Conservation (phyloP, 331 rosid genomes). For the Saraca asoca region DNA sequence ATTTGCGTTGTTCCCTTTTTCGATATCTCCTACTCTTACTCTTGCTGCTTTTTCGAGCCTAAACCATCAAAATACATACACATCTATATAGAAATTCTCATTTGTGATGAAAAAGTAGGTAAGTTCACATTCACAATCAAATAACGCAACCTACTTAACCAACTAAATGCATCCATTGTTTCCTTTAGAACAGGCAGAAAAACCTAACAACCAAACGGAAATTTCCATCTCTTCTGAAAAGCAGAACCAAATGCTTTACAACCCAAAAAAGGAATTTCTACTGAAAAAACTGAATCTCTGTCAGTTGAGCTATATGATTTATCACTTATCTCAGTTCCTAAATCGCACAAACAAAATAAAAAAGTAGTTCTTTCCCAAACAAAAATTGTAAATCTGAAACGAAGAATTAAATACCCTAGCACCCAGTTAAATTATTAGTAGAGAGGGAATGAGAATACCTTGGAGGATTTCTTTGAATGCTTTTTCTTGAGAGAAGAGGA, state of each 20-base stretch:
- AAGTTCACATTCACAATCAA: slow-evolving; percentile 1
- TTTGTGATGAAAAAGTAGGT: slow-evolving; percentile 13
- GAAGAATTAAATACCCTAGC: slow-evolving; percentile 21
- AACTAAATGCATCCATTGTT: slow-evolving; percentile 1
- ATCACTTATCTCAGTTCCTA: no score
- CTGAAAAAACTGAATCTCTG: not conserved
- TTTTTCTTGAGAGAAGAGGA: slow-evolving; percentile 66
- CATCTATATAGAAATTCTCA: slow-evolving; percentile 16
- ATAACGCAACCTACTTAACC: slow-evolving; percentile 15
- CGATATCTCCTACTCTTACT: slow-evolving; percentile 55
- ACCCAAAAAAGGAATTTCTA: not conserved
- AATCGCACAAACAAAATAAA: slow-evolving; percentile 3
- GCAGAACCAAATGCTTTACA: not conserved
- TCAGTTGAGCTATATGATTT: slow-evolving; percentile 4
- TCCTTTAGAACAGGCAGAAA: not conserved
- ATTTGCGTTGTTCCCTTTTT: slow-evolving; percentile 65
- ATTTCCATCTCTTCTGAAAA: not conserved
- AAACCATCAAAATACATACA: slow-evolving; percentile 33
- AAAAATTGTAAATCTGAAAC: slow-evolving; percentile 29
- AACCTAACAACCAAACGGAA: slow-evolving; percentile 21
- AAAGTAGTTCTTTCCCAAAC: slow-evolving; percentile 6
- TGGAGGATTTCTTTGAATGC: slow-evolving; percentile 58
- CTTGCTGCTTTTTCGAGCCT: slow-evolving; percentile 53
- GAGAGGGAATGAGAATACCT: slow-evolving; percentile 47
- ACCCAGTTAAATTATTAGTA: not conserved